Evolutionary conservation across 2,329 filamentous ascomycete species (phyloP).

Genomic region (Pyricularia sp.): DNA sequence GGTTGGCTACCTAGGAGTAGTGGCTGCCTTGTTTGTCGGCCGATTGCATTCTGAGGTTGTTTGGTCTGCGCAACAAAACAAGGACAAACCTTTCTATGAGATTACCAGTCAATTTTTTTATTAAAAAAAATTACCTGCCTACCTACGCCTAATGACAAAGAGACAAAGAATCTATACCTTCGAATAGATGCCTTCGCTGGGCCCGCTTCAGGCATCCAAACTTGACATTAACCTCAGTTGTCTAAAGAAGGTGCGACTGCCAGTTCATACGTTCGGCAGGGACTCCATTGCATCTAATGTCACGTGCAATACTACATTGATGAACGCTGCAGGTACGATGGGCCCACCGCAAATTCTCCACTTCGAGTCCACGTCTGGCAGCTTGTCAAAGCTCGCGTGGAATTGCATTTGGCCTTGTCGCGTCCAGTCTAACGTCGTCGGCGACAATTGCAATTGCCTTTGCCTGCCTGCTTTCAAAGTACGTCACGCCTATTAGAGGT

Average conservation of each 20-base stretch:
- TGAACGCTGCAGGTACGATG: not conserved
- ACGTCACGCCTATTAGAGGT: not conserved
- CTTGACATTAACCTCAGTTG: not conserved
- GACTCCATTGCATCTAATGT: not conserved
- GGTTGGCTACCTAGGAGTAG: not conserved
- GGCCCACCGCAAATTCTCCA: not conserved
- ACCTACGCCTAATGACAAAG: too few relatives aligned
- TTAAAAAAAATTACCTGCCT: too few relatives aligned
- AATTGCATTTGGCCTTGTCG: not conserved
- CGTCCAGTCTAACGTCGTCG: not conserved
- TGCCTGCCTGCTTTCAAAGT: not conserved
- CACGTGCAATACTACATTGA: not conserved
- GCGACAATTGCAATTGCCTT: not conserved
- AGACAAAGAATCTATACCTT: too few relatives aligned
- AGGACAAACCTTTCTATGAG: not conserved
- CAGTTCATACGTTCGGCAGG: not conserved
- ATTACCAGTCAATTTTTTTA: too few relatives aligned
- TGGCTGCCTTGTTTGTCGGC: not conserved
- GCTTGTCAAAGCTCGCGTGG: not conserved
- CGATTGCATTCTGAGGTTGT: not conserved
- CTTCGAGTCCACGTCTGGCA: not conserved
- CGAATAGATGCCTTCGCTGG: too few relatives aligned
- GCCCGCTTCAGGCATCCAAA: too few relatives aligned
- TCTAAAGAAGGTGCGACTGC: not conserved
- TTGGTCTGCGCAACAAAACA: not conserved